Conservation (phyloP, 1,139 yeast species). For the Hansenula sp. region DNA sequence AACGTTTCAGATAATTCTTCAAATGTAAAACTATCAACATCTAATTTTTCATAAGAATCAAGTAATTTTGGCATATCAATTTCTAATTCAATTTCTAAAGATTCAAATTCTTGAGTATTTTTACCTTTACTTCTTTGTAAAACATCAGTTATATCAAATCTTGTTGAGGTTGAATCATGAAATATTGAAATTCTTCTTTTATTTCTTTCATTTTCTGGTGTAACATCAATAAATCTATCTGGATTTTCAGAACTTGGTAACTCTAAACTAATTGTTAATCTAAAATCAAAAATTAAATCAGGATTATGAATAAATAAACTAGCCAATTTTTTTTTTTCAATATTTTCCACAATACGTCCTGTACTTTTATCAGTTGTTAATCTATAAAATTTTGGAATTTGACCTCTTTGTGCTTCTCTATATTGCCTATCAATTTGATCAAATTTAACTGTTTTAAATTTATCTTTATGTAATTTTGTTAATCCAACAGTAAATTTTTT, state of each 20-base stretch:
- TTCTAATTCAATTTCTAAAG: conserved; percentile 67
- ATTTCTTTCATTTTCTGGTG: conserved; percentile 51
- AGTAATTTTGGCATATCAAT: conserved; percentile 62
- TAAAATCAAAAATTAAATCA: conserved; percentile 69
- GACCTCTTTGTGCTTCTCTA: conserved; percentile 36
- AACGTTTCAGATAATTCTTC: conserved; percentile 70
- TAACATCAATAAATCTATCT: conserved; percentile 41
- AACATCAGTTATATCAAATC: conserved; percentile 68
- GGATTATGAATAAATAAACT: conserved; percentile 74
- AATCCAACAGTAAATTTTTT: conserved; percentile 52
- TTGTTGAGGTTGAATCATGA: conserved; percentile 65
- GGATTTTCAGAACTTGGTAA: conserved; percentile 61
- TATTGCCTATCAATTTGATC: conserved; percentile 34
- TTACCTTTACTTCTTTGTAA: conserved; percentile 43
- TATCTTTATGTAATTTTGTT: conserved; percentile 39
- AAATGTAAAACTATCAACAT: conserved; percentile 54
- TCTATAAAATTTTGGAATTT: conserved; percentile 58
- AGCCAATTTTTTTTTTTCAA: conserved; percentile 67
- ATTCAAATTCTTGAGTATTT: conserved; percentile 35
- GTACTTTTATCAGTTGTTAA: conserved; percentile 65
- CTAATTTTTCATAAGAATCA: conserved; percentile 51
- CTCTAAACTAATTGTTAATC: conserved; percentile 75
- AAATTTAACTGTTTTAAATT: conserved; percentile 34
- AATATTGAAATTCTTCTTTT: conserved; percentile 62
- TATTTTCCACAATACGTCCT: conserved; percentile 60